These are phyloP conservation scores for Canariomyces notabilis DNA, from an alignment of 2,329 filamentous ascomycete genomes.

Conservation along the genomic window DNA sequence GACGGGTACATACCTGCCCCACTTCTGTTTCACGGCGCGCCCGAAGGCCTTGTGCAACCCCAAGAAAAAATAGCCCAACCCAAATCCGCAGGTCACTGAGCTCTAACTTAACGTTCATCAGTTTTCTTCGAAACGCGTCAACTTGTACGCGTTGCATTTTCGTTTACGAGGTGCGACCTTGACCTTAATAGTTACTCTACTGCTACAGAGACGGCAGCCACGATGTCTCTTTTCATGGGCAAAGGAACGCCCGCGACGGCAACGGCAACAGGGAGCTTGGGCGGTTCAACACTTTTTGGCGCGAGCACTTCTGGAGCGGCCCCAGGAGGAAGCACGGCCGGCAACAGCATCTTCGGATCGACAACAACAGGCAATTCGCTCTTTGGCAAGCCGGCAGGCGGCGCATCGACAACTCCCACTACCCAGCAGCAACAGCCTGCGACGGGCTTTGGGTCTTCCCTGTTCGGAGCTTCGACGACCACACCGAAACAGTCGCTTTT, in stretches of 20 bases:
- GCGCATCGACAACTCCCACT: background rate
- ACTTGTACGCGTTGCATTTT: constrained; percentile 4
- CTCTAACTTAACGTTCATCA: too few relatives aligned
- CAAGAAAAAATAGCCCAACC: background rate
- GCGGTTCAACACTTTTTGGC: constrained; percentile 14
- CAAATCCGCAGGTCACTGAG: background rate
- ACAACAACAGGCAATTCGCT: constrained; percentile 13
- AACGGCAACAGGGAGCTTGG: constrained; percentile 9
- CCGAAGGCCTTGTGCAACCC: constrained; percentile 2
- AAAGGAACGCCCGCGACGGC: constrained; percentile 16
- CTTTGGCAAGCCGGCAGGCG: constrained; percentile 1
- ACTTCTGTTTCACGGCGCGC: constrained; percentile 4
- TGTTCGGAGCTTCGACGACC: constrained; percentile 17
- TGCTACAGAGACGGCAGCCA: background rate
- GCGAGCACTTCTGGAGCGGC: constrained; percentile 8
- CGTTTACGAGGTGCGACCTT: background rate
- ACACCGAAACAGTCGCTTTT: constrained; percentile 19
- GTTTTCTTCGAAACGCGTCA: constrained; percentile 15
- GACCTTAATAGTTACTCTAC: background rate
- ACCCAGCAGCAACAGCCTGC: background rate
- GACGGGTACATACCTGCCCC: too few relatives aligned
- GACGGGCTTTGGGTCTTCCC: constrained; percentile 4
- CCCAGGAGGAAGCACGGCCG: constrained; percentile 8
- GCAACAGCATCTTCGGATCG: constrained; percentile 15
- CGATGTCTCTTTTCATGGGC: constrained; percentile 21